Evolutionary conservation across 306 rosid species (phyloP), one percentile per base, ranked within the genome.

Genomic region (Dryas octopetala): DNA sequence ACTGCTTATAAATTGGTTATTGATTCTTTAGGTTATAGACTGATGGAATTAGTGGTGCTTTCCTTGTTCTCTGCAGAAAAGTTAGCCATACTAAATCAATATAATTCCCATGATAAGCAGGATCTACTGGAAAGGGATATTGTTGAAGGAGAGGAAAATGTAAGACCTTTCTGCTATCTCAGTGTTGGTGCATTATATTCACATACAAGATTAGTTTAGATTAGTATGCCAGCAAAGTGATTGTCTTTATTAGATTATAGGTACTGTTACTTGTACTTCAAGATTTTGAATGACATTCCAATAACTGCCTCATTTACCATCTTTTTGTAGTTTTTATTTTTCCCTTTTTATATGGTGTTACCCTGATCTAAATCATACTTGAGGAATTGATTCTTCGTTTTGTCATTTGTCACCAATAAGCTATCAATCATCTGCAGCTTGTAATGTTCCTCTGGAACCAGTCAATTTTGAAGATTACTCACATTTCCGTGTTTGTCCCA

Each of bases 91-190:
- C 74, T 19, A 6, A 14, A 79, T 73, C 59, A 15, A 15, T 68
- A 28, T 47, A 66, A 70, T 61, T 64, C 62, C 26, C 52, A 32
- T 76, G 60, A 81, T 40, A 15, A 45, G 40, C 73, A n/a, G 74
- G 75, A 77, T 73, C 82, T 74, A 0, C 76, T 46, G 66, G 89
- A 85, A 11, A 71, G 48, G 23, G 79, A 79, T 78, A 48, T 13
- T 61, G 62, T 17, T 5, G 87, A 82, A 9, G 88, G 89, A 44
- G 91, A 83, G 58, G 93, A 83, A 78, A 85, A 85, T 75, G 97
- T 90, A 84, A 85, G 96, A 46, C 6, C 62, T 60, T 38, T 66
- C 7, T 70, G 62, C 68, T 32, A 70, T 69, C 41, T 49, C 57
- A 44, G 4, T 61, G 76, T 65, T 47, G 51, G 0, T 74, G n/a